Conservation (phyloP, 805 yeast genomes). For the Saitoella complicata region DNA sequence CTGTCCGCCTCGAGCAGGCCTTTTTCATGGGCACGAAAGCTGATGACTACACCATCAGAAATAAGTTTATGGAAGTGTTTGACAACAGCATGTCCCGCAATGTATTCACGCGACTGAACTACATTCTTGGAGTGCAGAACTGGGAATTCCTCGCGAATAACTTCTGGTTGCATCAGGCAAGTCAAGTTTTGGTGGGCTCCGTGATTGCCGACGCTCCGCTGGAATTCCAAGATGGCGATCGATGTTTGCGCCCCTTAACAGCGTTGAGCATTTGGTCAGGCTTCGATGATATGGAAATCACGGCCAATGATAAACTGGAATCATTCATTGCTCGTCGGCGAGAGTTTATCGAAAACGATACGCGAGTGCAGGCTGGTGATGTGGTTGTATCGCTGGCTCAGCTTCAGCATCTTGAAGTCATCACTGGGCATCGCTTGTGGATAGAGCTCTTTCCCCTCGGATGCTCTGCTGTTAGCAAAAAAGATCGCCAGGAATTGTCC, state of each 20-base stretch:
- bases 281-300: background rate
- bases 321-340: slow-evolving; percentile 13
- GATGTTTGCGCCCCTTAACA: too few relatives aligned
- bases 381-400: slow-evolving; percentile 60
- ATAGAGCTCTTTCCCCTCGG: slow-evolving; percentile 66
- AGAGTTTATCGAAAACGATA: slow-evolving; percentile 14
- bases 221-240: too few relatives aligned
- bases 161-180: slow-evolving; percentile 88
- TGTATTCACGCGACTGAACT: slow-evolving; percentile 61
- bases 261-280: too few relatives aligned
- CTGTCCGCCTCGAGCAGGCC: slow-evolving; percentile 92
- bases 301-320: slow-evolving; percentile 14
- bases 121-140: slow-evolving; percentile 84
- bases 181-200: slow-evolving; percentile 61
- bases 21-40: slow-evolving; percentile 85
- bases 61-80: slow-evolving; percentile 62
- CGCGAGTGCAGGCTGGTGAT: slow-evolving; percentile 33
- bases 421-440: slow-evolving; percentile 61
- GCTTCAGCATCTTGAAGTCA: slow-evolving; percentile 47
- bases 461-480: slow-evolving; percentile 52
- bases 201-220: too few relatives aligned
- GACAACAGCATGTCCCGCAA: slow-evolving; percentile 64
- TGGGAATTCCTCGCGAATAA: slow-evolving; percentile 93
- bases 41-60: slow-evolving; percentile 57
- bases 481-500: slow-evolving; percentile 74